Conservation (phyloP, 2,329 filamentous ascomycete genomes). For the Bretziella fagacearum region DNA sequence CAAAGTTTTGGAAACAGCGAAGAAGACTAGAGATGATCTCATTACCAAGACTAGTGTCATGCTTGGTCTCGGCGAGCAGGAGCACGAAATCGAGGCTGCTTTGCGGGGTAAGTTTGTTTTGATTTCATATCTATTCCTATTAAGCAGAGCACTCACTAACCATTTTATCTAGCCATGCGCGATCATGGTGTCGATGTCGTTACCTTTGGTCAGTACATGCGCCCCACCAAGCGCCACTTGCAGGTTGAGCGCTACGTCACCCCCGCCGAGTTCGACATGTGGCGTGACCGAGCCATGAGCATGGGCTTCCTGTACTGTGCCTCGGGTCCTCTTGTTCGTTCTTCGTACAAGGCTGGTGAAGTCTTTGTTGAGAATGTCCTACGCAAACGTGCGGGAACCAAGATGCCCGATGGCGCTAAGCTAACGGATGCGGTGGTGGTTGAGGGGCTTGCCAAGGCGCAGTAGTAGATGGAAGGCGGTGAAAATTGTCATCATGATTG, state of each 20-base stretch:
- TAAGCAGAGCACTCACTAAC: neutral
- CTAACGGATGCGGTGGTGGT: conserved; percentile 27
- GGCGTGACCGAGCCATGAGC: conserved; percentile 76
- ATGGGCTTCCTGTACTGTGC: conserved; percentile 96
- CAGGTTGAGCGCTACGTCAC: conserved; percentile 91
- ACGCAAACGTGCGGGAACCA: conserved; percentile 47
- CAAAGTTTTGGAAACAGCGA: conserved; percentile 62
- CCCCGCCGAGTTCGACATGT: conserved; percentile 77
- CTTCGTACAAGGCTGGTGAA: conserved; percentile 95
- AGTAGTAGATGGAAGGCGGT: neutral
- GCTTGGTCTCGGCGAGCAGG: conserved; percentile 85
- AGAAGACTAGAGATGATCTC: conserved; percentile 51
- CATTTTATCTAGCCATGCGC: conserved; percentile 45
- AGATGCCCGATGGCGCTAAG: conserved; percentile 18
- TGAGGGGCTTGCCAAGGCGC: conserved; percentile 19
- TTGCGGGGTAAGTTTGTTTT: conserved; percentile 38
- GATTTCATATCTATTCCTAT: neutral
- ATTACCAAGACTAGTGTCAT: conserved; percentile 99
- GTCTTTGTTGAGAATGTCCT: conserved; percentile 98
- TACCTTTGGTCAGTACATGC: conserved; percentile 99
- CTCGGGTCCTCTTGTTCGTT: conserved; percentile 79
- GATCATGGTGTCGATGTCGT: conserved; percentile 77
- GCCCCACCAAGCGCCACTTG: conserved; percentile 93
- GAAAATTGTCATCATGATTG: too few species aligned
- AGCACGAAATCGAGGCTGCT: conserved; percentile 67